These are phyloP conservation scores for Blastosporella zonata DNA, from an alignment of 1,284 basidiomycete genomes.

Conservation along the genomic window DNA sequence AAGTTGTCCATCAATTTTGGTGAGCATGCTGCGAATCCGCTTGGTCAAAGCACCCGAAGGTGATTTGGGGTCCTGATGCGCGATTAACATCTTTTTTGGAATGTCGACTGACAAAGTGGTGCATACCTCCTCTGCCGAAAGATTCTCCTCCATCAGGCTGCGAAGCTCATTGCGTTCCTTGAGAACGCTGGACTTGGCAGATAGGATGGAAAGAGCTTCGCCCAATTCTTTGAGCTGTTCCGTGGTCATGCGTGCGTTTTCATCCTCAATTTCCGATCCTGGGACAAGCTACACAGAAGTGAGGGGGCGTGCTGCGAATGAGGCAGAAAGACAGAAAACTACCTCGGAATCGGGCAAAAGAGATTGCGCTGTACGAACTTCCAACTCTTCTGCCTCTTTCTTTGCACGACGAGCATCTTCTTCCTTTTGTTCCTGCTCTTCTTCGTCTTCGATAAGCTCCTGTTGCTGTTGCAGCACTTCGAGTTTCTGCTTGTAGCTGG, in stretches of 20 bases:
- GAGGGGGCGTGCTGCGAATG: background rate
- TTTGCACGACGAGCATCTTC: slow-evolving; percentile 86
- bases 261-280: slow-evolving; percentile 53
- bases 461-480: slow-evolving; percentile 98
- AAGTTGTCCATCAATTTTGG: slow-evolving; percentile 92
- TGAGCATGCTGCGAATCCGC: slow-evolving; percentile 93
- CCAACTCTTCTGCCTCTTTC: slow-evolving; percentile 74
- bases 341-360: slow-evolving; percentile 82
- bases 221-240: slow-evolving; percentile 95
- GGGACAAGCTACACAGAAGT: slow-evolving; percentile 38
- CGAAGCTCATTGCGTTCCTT: slow-evolving; percentile 94
- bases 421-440: slow-evolving; percentile 97
- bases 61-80: slow-evolving; percentile 65
- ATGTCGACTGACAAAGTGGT: background rate
- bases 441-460: slow-evolving; percentile 98
- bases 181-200: slow-evolving; percentile 94
- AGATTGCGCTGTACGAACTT: slow-evolving; percentile 71
- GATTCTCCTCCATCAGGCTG: slow-evolving; percentile 88
- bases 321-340: slow-evolving; percentile 2
- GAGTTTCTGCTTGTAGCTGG: slow-evolving; percentile 96
- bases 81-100: slow-evolving; percentile 6
- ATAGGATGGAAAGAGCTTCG: slow-evolving; percentile 88
- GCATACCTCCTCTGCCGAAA: slow-evolving; percentile 79
- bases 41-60: slow-evolving; percentile 85
- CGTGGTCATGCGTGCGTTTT: slow-evolving; percentile 91